Evolutionary conservation across 768 basidiomycete genomes (phyloP), one percentile per base, ranked within the genome.

Genomic region (Termitomyces sp.): DNA sequence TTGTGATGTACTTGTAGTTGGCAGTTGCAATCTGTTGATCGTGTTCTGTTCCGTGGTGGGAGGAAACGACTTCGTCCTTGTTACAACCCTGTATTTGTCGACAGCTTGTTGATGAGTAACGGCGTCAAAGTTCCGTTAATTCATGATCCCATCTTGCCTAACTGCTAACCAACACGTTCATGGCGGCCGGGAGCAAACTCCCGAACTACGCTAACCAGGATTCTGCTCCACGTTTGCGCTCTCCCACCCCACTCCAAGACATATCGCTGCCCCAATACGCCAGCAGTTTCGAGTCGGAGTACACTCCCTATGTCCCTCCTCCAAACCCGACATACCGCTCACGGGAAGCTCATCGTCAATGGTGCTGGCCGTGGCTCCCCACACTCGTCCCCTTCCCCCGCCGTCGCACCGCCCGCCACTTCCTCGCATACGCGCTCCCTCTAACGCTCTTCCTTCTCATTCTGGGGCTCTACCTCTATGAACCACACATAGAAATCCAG

Each of bases 401-500:
- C 47, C 75, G 73, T 47, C 77, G 75, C 47, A 73, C 74, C 28
- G 64, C 75, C 46, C 59, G 26, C 32, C 44, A 36, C 13, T 28
- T 32, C 16, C 50, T 76, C 38, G 66, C 65, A 18, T 72, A 77
- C 64, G 63, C 73, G 14, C 52, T 84, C n/a, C 77, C 77, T 9
- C 38, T 72, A 28, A 54, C 67, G 5, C 57, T 77, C 50, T 30
- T 82, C 46, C 61, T 78, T 60, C 56, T 86, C 30, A 61, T 84
- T 30, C 65, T 81, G n/a, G 77, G 76, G 0, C 72, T 85, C 52
- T 79, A 82, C 66, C 67, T 86, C 48, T 90, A 88, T 72, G 89
- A 96, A 72, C 83, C 91, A 3, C 93, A 97, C 72, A 74, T 97
- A 66, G 95, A 97, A 72, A 73, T 95, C 44, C 77, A 88, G 28